Evolutionary conservation across 2,329 filamentous ascomycete species (phyloP), one percentile per base, ranked within the genome.

Genomic region (Arthrobotrys sinensis): DNA sequence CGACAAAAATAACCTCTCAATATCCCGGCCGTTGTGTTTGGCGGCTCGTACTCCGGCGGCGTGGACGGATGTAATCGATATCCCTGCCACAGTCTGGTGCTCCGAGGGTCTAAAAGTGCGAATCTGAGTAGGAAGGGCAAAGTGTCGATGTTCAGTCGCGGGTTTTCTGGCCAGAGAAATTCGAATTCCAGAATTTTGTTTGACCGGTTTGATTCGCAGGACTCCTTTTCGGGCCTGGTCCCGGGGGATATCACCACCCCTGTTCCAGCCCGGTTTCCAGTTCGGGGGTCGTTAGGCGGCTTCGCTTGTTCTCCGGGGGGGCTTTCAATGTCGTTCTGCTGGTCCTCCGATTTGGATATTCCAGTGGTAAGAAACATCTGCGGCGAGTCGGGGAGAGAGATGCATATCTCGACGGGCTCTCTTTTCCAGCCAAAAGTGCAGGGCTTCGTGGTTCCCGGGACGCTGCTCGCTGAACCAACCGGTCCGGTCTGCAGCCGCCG

Each of bases 161-260:
- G 71, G 45, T 76, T 76, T 62, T 62, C 60, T 36, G 40, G 60
- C 60, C 57, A 73, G 60, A 63, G 60, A 65, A 57, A 65, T 65
- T 52, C 64, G 40, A 57, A 57, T 57, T 65, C 38, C 64, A 36
- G 55, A 64, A 68, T 55, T 69, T 55, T 53, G 65, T 76, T 76
- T 76, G 72, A 69, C 67, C 57, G 46, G 68, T 72, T 72, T 72
- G 68, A 60, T 76, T 76, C 71, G 71, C 63, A 24, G 46, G 60
- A 57, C 71, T 76, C 71, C 71, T 76, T 76, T 76, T 76, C 72
- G 65, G 72, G 72, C 65, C 55, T 76, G 64, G 38, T 53, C 46
- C 72, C 64, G 64, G 69, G 28, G 62, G 40, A 1, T 40, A 55
- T 16, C 45, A 38, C n/a, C 45, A 46, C 67, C 50, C 43, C 57